These are phyloP conservation scores for Botrytis elliptica DNA, from an alignment of 2,329 filamentous ascomycete species.

Conservation along the genomic window DNA sequence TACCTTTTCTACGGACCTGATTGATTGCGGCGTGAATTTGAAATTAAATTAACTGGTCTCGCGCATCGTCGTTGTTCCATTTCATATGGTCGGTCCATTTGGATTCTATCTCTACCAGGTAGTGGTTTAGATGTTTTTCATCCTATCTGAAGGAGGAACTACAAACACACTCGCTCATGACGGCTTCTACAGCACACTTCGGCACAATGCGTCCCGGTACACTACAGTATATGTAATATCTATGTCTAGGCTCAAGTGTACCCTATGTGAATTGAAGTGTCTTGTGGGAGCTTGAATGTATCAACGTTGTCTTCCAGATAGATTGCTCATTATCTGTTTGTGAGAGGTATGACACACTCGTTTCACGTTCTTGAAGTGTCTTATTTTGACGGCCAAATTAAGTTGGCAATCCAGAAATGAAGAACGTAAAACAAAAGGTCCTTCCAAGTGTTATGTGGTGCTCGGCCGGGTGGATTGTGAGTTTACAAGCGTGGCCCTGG, in stretches of 20 bases:
- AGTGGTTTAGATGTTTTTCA: too few relatives aligned
- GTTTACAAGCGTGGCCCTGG: background rate
- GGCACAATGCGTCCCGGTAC: too few relatives aligned
- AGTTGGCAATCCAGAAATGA: too few relatives aligned
- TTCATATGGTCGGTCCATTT: background rate
- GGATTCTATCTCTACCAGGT: background rate
- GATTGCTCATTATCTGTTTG: background rate
- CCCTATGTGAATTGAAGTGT: background rate
- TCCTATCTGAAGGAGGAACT: background rate
- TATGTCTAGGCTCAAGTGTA: background rate
- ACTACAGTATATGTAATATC: background rate
- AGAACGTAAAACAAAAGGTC: background rate
- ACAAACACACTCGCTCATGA: background rate
- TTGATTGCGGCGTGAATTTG: background rate
- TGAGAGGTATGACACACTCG: background rate
- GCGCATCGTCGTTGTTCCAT: background rate
- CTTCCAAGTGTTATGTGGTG: background rate
- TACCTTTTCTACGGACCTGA: background rate
- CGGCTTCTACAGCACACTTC: too few relatives aligned
- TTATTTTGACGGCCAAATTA: background rate
- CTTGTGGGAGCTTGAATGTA: background rate
- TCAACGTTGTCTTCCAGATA: background rate
- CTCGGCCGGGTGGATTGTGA: background rate
- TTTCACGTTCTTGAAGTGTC: background rate
- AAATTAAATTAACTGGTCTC: background rate